These are phyloP conservation scores for Fraxinus cuspidata DNA, from an alignment of 257 asterid genomes.

Conservation along the genomic window DNA sequence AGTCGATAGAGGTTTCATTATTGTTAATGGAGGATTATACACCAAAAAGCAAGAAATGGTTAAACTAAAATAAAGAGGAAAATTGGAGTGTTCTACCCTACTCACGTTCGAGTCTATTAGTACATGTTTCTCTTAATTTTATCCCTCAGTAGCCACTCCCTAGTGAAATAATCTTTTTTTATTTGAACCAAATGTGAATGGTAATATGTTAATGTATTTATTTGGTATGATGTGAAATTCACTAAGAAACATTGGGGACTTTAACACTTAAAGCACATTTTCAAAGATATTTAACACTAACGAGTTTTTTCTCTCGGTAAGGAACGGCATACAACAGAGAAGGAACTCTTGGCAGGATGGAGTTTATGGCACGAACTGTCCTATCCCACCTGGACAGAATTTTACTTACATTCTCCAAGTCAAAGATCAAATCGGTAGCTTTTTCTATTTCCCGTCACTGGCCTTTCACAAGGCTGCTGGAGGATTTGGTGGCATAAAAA, in stretches of 20 bases:
- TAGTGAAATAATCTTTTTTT: neutral
- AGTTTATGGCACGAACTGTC: conserved; percentile 51
- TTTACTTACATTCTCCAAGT: conserved; percentile 47
- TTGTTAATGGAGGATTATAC: no score
- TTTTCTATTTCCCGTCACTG: conserved; percentile 51
- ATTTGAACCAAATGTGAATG: neutral
- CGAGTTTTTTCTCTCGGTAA: conserved; percentile 1
- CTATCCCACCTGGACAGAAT: conserved; percentile 52
- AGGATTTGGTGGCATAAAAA: conserved; percentile 45
- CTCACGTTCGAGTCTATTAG: no score
- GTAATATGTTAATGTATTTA: neutral
- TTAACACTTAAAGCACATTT: neutral
- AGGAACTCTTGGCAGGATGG: conserved; percentile 59
- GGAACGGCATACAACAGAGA: conserved; percentile 52
- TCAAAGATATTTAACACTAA: neutral
- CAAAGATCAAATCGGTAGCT: conserved; percentile 58
- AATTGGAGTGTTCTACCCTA: neutral
- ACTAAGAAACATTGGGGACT: neutral
- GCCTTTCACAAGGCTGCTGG: conserved; percentile 59
- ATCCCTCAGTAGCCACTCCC: neutral
- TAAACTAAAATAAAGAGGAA: neutral
- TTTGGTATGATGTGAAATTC: neutral
- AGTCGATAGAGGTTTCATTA: neutral
- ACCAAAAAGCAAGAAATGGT: neutral
- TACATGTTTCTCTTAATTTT: no score